Evolutionary conservation across 805 yeast genomes (phyloP).

Genomic region (Candida germanica): DNA sequence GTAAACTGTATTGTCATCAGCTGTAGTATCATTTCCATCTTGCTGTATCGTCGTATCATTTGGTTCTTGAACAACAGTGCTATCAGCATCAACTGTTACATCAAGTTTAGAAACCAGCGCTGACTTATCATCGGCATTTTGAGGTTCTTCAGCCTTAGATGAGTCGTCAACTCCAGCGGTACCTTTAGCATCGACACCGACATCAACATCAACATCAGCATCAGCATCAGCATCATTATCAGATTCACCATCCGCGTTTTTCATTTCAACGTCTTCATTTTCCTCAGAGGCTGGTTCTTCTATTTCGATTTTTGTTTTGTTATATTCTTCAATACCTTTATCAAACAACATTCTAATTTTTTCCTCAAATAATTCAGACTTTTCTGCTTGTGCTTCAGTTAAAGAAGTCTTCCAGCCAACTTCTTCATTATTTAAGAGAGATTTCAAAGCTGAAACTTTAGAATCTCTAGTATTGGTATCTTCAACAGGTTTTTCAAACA

Average conservation of each 20-base stretch:
- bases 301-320: conserved; percentile 12
- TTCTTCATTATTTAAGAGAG: conserved; percentile 47
- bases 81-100: conserved; percentile 39
- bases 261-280: conserved; percentile 12
- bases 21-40: conserved; percentile 48
- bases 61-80: conserved; percentile 44
- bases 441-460: conserved; percentile 31
- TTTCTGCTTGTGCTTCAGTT: conserved; percentile 35
- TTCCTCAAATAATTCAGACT: conserved; percentile 19
- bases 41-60: conserved; percentile 48
- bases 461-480: conserved; percentile 23
- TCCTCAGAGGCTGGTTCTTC: conserved; percentile 11
- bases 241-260: conserved; percentile 13
- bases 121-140: background rate
- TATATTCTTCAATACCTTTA: conserved; percentile 37
- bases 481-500: conserved; percentile 39
- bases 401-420: conserved; percentile 54
- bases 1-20: conserved; percentile 36
- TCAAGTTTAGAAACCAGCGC: conserved; percentile 7
- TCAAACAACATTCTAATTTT: conserved; percentile 32
- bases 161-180: conserved; percentile 2
- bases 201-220: conserved; percentile 12
- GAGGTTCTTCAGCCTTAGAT: background rate
- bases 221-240: conserved; percentile 13
- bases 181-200: background rate